Base-by-base conservation (phyloP, 2,329 filamentous ascomycete genomes). In the Colletotrichum euphorbiae region DNA sequence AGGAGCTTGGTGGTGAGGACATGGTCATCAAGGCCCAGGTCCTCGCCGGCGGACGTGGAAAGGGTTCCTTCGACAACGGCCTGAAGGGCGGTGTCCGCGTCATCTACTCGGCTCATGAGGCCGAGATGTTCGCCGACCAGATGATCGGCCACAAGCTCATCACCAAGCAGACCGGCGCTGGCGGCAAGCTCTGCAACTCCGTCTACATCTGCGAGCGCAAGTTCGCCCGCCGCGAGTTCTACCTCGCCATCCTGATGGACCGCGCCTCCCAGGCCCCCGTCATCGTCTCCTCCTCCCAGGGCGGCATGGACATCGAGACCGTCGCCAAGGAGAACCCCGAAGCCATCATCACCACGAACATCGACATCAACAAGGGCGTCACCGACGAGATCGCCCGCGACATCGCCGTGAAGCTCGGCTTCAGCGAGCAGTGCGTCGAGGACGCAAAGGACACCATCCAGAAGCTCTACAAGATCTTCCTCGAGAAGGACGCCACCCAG, bases 21-120 rank as follows among this genome's bases (percentile, higher is more conserved):
- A 95, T 98, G 90, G 96, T 99, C 75, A 98, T 99, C 89, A 99
- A 99, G 89, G 96, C 96, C 71, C 96, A 99, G 86, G 96, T 99
- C 70, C 92, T 99, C 71, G 96, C 96, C 71, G 96, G 96, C 83
- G 96, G 96, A 73, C 92, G 96, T 86, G 96, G 96, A 84, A 99
- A 99, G 88, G 96, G 96, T 75, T 91, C 90, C 75, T 99, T 99
- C 80, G 94, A 97, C 85, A 98, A 98, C 83, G 96, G 96, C 76
- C 91, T 99, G 80, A 99, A 99, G 88, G 96, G 96, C 77, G 96
- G 96, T 85, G 96, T 99, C 75, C 91, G 96, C 76, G 94, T 99
- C 77, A 97, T 99, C 84, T 99, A 98, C 89, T 98, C 95, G 86
- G 93, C 96, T 69, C 94, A 94, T 76, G 89, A 91, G 87, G 96